A percentile compares a stretch with the other conserved stretches of the same genome.
Conservation (phyloP, 768 basidiomycete species). For the Pleurotus platypus region DNA sequence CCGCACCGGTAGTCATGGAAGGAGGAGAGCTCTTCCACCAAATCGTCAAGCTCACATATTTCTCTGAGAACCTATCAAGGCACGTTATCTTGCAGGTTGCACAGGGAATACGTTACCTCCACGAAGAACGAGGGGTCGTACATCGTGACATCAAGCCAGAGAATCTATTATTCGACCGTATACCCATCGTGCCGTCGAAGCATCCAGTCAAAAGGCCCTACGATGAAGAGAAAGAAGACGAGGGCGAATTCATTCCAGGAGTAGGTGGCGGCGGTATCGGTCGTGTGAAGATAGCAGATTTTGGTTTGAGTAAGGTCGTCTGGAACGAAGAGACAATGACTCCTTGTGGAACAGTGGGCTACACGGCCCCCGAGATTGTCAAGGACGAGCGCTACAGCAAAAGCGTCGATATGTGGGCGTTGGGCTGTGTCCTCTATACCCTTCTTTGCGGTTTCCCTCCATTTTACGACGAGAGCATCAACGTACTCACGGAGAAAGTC, state of each 20-base stretch:
- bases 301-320: conserved; percentile 94
- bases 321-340: conserved; percentile 99
- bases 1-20: conserved; percentile 70
- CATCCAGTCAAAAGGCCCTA: conserved; percentile 75
- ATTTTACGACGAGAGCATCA: conserved; percentile 99
- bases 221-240: conserved; percentile 98
- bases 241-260: conserved; percentile 91
- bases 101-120: conserved; percentile 89
- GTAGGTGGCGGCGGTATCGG: conserved; percentile 97
- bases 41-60: conserved; percentile 98
- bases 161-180: conserved; percentile 90
- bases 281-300: conserved; percentile 97
- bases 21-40: conserved; percentile 99
- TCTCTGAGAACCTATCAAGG: conserved; percentile 93
- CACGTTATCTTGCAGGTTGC: conserved; percentile 98
- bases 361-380: conserved; percentile 99
- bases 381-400: conserved; percentile 97
- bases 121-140: conserved; percentile 96
- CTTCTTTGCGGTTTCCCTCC: conserved; percentile 96
- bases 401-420: conserved; percentile 99
- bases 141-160: conserved; percentile 99
- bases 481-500: conserved; percentile 96
- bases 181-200: conserved; percentile 87
- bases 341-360: conserved; percentile 99
- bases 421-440: conserved; percentile 99